Percentiles rank a stretch among this genome's conserved stretches.
Conservation (phyloP, 495 filamentous ascomycete species). For the Penicillium simplicissimum region DNA sequence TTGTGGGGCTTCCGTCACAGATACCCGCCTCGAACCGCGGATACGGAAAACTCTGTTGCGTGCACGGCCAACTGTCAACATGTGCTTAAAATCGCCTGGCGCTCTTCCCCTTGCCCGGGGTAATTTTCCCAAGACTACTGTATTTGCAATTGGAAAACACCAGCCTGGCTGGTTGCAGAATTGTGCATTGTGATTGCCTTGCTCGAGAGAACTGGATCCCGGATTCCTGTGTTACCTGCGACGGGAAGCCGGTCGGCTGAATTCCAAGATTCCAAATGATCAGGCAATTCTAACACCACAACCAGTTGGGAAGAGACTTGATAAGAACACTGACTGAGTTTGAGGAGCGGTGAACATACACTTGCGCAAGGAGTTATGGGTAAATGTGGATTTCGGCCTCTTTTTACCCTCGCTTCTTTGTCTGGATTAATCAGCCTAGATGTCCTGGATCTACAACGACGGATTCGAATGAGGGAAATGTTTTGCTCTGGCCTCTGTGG, state of each 20-base stretch:
- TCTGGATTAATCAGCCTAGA: slow-evolving; percentile 2
- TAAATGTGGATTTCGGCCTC: background rate
- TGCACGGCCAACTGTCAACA: background rate
- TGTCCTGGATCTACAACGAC: too few relatives aligned
- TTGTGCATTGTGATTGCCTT: slow-evolving; percentile 3
- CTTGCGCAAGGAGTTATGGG: background rate
- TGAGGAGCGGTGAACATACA: slow-evolving; percentile 6
- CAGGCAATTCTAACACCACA: background rate
- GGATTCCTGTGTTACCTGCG: slow-evolving; percentile 13
- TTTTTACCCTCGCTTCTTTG: background rate
- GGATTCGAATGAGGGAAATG: too few relatives aligned
- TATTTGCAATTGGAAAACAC: background rate
- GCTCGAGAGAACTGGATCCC: background rate
- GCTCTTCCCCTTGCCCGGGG: background rate
- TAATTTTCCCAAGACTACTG: background rate
- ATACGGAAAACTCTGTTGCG: background rate
- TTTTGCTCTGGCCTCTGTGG: background rate
- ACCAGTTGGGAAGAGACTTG: background rate
- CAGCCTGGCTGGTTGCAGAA: background rate
- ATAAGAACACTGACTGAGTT: background rate
- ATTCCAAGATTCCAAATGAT: background rate
- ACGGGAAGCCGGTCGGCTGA: slow-evolving; percentile 10
- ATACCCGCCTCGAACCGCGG: slow-evolving; percentile 7
- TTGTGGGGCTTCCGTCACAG: slow-evolving; percentile 9
- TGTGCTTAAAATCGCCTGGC: background rate